These are phyloP conservation scores for Hordeum vulgare DNA, from an alignment of 176 grass and related monocot species.

Conservation along the genomic window DNA sequence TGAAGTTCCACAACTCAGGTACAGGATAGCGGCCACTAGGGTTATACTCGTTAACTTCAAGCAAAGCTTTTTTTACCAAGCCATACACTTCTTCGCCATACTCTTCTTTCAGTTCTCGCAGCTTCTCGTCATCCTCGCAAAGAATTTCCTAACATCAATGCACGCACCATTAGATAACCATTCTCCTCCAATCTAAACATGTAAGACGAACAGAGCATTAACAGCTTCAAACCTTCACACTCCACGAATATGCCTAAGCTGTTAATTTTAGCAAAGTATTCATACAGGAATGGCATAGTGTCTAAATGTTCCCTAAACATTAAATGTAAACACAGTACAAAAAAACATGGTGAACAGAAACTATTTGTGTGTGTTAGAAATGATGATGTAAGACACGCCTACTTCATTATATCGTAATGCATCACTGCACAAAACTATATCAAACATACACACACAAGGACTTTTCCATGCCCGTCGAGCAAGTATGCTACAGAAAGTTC, in stretches of 20 bases:
- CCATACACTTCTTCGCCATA: constrained; percentile 29
- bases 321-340: not conserved
- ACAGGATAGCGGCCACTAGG: constrained; percentile 29
- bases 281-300: not conserved
- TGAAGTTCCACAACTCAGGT: constrained; percentile 33
- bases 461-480: not conserved
- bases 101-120: constrained; percentile 27
- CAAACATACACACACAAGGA: not conserved
- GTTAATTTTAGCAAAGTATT: not conserved
- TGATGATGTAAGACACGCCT: not conserved
- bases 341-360: not conserved
- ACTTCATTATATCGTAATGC: not conserved
- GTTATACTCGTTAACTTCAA: constrained; percentile 54
- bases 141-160: constrained; percentile 33
- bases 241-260: not conserved
- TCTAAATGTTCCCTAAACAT: not conserved
- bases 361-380: not conserved
- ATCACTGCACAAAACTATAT: not conserved
- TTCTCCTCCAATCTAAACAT: not conserved
- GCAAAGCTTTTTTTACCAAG: constrained; percentile 31
- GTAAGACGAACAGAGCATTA: not conserved
- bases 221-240: not conserved
- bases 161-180: not conserved
- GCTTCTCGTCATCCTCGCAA: constrained; percentile 28
- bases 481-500: not conserved